Evolutionary conservation across 2,329 filamentous ascomycete genomes (phyloP), one percentile per base, ranked within the genome.

Genomic region (Thelonectria blattea): DNA sequence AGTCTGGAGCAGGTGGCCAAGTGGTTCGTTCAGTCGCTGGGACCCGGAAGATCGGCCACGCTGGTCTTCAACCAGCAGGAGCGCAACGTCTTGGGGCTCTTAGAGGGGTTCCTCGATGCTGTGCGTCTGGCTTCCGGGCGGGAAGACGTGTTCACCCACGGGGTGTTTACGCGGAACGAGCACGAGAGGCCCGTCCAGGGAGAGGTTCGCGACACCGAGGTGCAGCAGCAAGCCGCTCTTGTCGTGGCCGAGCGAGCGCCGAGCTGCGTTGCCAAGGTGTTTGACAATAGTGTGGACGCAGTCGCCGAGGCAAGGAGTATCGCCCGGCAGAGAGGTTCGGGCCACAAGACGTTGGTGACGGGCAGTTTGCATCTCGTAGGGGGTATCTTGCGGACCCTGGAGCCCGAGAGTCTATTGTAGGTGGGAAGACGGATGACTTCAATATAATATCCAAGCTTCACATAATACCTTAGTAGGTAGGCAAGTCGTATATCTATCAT

Each of bases 21-120:
- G 65, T 97, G 93, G 93, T 94, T 94, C 69, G 85, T 85, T 2
- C 77, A 76, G 8, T 78, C 81, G 49, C 70, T 83, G n/a, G 71
- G 58, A 8, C 42, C 64, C 0, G 60, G 63, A 0, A 72, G 73
- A 8, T 53, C 65, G 24, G 76, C 80, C 46, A 80, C 91, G 0
- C 79, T 98, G 47, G 83, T 98, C 49, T 98, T 98, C 81, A 97
- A 97, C 75, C 94, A 97, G 75, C 92, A 97, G 72, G 92, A 92
- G 10, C 86, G 93, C 32, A 88, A 97, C 71, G 91, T 91, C 5
- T 78, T 80, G 4, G 80, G 84, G 15, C 82, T 96, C 1, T 84
- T 94, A 2, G 78, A 77, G 32, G 83, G 82, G 0, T 79, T 97
- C 2, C 81, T 92, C 57, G 73, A 79, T 10, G 86, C 85, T 2